A percentile compares a stretch with the other conserved stretches of the same genome.
These are phyloP conservation scores for Cetradonia linearis DNA, from an alignment of 495 filamentous ascomycete genomes.

Conservation along the genomic window DNA sequence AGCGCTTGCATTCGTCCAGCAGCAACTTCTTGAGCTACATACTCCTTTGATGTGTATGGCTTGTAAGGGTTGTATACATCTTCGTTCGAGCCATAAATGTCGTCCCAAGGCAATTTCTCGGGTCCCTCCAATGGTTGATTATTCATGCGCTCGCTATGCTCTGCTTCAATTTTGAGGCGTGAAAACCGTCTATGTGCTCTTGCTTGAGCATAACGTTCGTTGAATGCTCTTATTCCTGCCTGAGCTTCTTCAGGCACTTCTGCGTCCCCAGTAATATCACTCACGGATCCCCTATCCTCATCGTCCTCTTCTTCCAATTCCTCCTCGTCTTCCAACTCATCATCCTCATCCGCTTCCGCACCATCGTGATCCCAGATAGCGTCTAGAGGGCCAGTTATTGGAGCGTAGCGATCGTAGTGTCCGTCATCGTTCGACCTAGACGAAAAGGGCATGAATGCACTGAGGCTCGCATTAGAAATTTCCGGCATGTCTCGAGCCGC, in stretches of 20 bases:
- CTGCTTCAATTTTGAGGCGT: neutral
- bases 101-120: neutral
- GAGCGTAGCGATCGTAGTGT: too few relatives aligned
- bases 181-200: neutral
- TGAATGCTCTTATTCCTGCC: neutral
- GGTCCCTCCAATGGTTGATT: neutral
- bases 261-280: neutral
- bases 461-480: neutral
- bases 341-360: neutral
- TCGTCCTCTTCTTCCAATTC: neutral
- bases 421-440: neutral
- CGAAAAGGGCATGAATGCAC: neutral
- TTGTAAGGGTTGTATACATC: constrained; percentile 7
- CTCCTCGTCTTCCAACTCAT: neutral
- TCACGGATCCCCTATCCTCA: neutral
- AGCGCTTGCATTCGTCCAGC: neutral
- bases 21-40: neutral
- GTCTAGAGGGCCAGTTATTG: too few relatives aligned
- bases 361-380: neutral
- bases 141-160: neutral
- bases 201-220: neutral
- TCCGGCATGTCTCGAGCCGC: neutral
- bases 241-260: neutral
- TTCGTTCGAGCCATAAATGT: neutral
- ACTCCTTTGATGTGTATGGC: neutral